Conservation (phyloP, 2,329 filamentous ascomycete species). For the Berkeleyomyces basicola region DNA sequence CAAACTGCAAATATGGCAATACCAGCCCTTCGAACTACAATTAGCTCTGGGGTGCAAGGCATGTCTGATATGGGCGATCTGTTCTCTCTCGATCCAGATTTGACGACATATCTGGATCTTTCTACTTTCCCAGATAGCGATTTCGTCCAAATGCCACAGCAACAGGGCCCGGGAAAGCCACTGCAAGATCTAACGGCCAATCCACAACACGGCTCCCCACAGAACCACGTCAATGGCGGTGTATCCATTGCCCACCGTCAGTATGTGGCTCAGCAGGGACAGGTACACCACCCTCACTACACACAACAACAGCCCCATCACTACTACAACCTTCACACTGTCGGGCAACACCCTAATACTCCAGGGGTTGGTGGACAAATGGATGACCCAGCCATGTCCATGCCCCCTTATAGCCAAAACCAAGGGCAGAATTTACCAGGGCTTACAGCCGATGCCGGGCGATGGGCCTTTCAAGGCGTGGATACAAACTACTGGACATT, state of each 20-base stretch:
- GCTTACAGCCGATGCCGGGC: slow-evolving; percentile 21
- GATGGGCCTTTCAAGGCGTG: slow-evolving; percentile 27
- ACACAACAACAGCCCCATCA: not conserved
- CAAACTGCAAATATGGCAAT: not conserved
- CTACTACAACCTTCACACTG: not conserved
- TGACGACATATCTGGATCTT: not conserved
- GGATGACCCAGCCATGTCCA: not conserved
- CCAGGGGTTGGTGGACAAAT: not conserved
- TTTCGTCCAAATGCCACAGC: not conserved
- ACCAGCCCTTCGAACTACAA: no score
- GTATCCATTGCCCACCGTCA: not conserved
- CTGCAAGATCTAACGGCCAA: not conserved
- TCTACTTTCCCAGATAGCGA: not conserved
- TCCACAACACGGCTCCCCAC: not conserved
- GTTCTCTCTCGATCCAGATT: not conserved
- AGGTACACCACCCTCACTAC: not conserved
- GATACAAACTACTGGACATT: slow-evolving; percentile 24
- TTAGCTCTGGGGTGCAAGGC: not conserved
- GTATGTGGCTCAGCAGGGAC: not conserved
- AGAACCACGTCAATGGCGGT: not conserved
- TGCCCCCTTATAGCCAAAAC: no score
- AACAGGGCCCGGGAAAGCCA: not conserved
- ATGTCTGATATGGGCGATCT: not conserved
- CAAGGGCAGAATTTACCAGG: slow-evolving; percentile 15
- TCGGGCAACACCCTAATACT: not conserved